Percentiles rank a stretch among this genome's conserved stretches.
Evolutionary conservation across 805 yeast genomes (phyloP).

Genomic region (Cyberlindnera amylophila): DNA sequence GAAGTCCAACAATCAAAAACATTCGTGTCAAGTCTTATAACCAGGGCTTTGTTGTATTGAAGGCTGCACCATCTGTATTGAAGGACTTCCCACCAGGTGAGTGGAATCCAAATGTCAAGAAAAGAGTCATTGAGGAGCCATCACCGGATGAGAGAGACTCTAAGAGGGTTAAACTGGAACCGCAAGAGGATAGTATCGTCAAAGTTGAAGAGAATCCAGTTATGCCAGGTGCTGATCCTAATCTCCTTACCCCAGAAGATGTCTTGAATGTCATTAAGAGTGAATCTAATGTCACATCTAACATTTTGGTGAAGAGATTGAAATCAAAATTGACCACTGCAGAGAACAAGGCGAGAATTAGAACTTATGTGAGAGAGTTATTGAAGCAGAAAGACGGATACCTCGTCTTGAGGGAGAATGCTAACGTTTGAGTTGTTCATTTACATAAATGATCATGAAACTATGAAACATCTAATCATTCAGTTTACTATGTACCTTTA

Average conservation of each 20-base stretch:
- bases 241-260: constrained; percentile 58
- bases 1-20: constrained; percentile 24
- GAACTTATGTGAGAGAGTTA: constrained; percentile 51
- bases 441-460: neutral
- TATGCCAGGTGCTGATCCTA: constrained; percentile 9
- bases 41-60: constrained; percentile 55
- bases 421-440: neutral
- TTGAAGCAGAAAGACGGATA: constrained; percentile 43
- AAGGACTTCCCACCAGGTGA: constrained; percentile 71
- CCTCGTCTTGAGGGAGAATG: constrained; percentile 22
- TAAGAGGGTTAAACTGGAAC: constrained; percentile 40
- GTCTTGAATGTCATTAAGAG: constrained; percentile 59
- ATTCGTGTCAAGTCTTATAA: constrained; percentile 44
- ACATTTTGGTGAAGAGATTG: constrained; percentile 57
- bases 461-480: neutral
- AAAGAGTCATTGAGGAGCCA: constrained; percentile 30
- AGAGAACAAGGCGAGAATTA: constrained; percentile 59
- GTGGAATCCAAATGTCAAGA: constrained; percentile 68
- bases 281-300: constrained; percentile 45
- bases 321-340: constrained; percentile 62
- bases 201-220: constrained; percentile 12
- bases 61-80: constrained; percentile 58
- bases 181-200: constrained; percentile 8
- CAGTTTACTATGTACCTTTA: too few relatives aligned
- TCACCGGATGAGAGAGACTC: constrained; percentile 28